Evolutionary conservation across 108 stramenopile species (phyloP).

Genomic region (Pseudonitzschia pungens): DNA sequence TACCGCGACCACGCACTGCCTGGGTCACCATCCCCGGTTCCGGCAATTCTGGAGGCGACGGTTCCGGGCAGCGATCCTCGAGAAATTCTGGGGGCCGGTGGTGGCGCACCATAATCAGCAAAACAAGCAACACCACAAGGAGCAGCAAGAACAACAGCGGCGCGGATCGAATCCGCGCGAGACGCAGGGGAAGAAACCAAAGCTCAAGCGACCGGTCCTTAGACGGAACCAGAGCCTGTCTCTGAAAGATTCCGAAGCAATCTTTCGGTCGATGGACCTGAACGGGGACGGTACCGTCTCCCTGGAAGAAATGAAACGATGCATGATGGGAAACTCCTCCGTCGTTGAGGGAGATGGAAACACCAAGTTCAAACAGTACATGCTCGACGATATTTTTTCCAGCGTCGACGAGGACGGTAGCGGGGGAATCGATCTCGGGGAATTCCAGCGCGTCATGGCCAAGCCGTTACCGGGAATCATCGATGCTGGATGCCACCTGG

Average conservation of each 20-base stretch:
- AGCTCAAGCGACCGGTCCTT: too few species aligned
- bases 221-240: constrained; percentile 31
- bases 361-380: constrained; percentile 29
- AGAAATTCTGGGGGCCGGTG: constrained; percentile 22
- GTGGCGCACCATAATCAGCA: constrained; percentile 36
- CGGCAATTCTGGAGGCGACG: constrained; percentile 16
- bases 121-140: too few species aligned
- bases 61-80: constrained; percentile 14
- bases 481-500: background rate
- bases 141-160: constrained; percentile 33
- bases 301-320: constrained; percentile 42
- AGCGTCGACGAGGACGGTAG: constrained; percentile 43
- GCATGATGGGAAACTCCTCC: constrained; percentile 31
- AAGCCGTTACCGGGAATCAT: background rate
- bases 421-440: constrained; percentile 47
- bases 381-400: constrained; percentile 33
- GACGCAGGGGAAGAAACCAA: background rate
- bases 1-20: constrained; percentile 21
- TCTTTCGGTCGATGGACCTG: constrained; percentile 17
- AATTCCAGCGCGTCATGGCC: constrained; percentile 33
- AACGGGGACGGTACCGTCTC: constrained; percentile 34
- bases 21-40: constrained; percentile 11
- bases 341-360: background rate
- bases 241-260: background rate
- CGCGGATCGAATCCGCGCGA: constrained; percentile 17